Evolutionary conservation across 1,139 yeast species (phyloP).

Genomic region (Nakaseomyces uthaithaninus): DNA sequence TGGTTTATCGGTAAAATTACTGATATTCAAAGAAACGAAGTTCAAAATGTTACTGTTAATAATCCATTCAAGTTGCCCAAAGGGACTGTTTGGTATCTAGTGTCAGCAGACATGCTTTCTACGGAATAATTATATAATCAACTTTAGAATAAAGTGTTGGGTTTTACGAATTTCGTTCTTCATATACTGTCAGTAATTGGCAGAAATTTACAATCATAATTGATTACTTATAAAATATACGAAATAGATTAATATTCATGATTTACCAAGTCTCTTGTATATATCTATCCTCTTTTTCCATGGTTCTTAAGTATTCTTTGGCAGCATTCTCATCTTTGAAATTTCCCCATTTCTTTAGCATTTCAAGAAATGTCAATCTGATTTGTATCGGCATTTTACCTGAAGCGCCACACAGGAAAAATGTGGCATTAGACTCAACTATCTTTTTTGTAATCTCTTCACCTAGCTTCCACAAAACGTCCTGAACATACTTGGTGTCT

Average conservation of each 20-base stretch:
- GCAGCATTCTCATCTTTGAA: constrained; percentile 41
- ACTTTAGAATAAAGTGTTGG: no score
- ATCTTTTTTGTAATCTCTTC: constrained; percentile 45
- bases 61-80: constrained; percentile 25
- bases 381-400: constrained; percentile 95
- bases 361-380: constrained; percentile 60
- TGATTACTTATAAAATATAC: constrained; percentile 1
- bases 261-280: constrained; percentile 88
- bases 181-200: neutral
- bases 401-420: constrained; percentile 85
- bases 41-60: constrained; percentile 11
- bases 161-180: no score
- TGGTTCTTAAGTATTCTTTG: constrained; percentile 40
- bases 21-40: constrained; percentile 19
- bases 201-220: no score
- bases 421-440: constrained; percentile 45
- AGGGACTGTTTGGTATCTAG: constrained; percentile 27
- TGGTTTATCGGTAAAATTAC: constrained; percentile 30
- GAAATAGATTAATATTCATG: neutral
- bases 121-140: constrained; percentile 4
- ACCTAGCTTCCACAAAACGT: constrained; percentile 47
- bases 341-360: constrained; percentile 40
- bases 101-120: constrained; percentile 21
- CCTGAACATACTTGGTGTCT: constrained; percentile 61
- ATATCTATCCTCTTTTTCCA: constrained; percentile 66